Base-by-base conservation (phyloP, 768 basidiomycete species). In the Nevesoporus exiguus region DNA sequence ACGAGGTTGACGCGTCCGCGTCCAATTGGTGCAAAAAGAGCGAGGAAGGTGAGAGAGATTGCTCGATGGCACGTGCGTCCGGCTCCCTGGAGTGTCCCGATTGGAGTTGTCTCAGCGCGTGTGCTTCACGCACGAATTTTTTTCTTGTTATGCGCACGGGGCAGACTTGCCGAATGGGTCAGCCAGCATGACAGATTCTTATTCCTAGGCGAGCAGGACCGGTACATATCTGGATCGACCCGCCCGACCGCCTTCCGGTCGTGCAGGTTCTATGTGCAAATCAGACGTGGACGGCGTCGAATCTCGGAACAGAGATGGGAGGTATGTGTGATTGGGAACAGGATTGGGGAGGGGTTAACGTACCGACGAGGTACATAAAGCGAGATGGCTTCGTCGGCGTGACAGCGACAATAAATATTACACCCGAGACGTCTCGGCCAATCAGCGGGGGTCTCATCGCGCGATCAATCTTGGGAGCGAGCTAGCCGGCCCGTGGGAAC, bases 401-500 rank as follows among this genome's bases (percentile, higher is more conserved):
- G 43, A 56, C 33, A 27, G 24, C 37, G 44, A 44, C 3, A 29
- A 56, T n/a, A 48, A 36, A 41, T 29, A 17, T 29, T 24, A 50
- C 42, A 64, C 59, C 48, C 49, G 51, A 39, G n/a, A 13, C 13
- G 7, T 11, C 17, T 36, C 22, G 19, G 19, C 58, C 53, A 65
- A 66, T 66, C 53, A 59, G 46, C 19, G 15, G n/a, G 9, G 14
- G 34, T 8, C 1, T 6, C 25, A 62, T 59, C 58, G 56, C 36
- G 55, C 48, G 63, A 67, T 63, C 61, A 56, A 61, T 60, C 56
- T 29, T 29, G 27, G 5, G n/a, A n/a, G n/a, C 8, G 27, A 29
- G 27, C 68, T 61, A 66, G 66, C 66, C 66, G 56, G 48, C 41
- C 49, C 68, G 69, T 70, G 67, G 51, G 67, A 70, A 52, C 27